Percentiles rank a stretch among this genome's conserved stretches.
phyloP scores from a whole-genome alignment of 1,284 basidiomycete species.

The Lignosus rhinocerotis region DNA sequence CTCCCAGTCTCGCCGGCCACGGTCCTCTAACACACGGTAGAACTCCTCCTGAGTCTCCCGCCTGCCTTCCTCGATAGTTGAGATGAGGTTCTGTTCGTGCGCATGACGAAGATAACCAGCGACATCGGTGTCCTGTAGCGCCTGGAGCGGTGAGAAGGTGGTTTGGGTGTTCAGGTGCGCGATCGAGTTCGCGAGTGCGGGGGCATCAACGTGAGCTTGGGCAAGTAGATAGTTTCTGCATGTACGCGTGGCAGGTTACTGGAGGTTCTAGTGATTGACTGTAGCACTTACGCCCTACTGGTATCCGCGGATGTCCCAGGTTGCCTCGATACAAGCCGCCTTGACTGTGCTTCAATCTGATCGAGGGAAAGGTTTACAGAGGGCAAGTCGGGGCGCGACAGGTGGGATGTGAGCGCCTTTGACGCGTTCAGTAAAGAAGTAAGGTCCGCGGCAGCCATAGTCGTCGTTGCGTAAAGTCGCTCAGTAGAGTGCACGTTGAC shows the following conservation, averaged over 20 bases:
- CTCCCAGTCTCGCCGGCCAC: slow-evolving; percentile 85
- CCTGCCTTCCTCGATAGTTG: slow-evolving; percentile 89
- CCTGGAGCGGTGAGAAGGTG: slow-evolving; percentile 89
- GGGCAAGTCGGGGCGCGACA: slow-evolving; percentile 78
- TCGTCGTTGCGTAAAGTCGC: too few relatives aligned
- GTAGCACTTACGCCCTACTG: slow-evolving; percentile 67
- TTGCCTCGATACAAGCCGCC: slow-evolving; percentile 74
- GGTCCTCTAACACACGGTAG: slow-evolving; percentile 76
- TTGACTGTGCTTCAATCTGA: slow-evolving; percentile 89
- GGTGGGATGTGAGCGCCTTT: slow-evolving; percentile 71
- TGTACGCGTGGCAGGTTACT: background rate
- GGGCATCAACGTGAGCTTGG: slow-evolving; percentile 87
- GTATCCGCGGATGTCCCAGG: slow-evolving; percentile 61
- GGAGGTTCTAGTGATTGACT: background rate
- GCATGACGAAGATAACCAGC: slow-evolving; percentile 87
- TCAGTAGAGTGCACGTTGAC: too few relatives aligned
- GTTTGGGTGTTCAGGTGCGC: slow-evolving; percentile 79
- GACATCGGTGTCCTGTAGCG: slow-evolving; percentile 89
- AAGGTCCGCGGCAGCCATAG: slow-evolving; percentile 48
- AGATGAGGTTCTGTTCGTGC: slow-evolving; percentile 92
- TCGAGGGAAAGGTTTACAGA: slow-evolving; percentile 86
- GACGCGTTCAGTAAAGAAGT: slow-evolving; percentile 71
- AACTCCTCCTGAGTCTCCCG: slow-evolving; percentile 87
- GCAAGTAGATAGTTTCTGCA: slow-evolving; percentile 82
- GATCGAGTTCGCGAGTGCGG: slow-evolving; percentile 77